A percentile compares a stretch with the other conserved stretches of the same genome.
Evolutionary conservation across 805 yeast species (phyloP).

Genomic region (Wickerhamiella brachini): DNA sequence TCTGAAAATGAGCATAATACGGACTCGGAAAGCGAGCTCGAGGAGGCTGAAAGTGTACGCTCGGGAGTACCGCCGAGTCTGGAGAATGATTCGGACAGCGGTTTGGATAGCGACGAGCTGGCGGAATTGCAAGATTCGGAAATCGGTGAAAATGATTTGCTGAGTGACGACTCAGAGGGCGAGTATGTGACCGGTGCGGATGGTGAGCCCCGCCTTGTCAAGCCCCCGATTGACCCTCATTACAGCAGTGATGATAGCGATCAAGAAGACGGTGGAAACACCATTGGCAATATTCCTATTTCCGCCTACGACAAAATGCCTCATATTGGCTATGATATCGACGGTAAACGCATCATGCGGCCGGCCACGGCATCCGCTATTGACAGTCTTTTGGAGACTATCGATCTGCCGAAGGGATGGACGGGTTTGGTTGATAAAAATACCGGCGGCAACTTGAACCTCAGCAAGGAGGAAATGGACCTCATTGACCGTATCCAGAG

Average conservation of each 20-base stretch:
- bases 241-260: constrained; percentile 93
- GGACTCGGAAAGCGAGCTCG: not conserved
- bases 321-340: constrained; percentile 91
- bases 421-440: constrained; percentile 86
- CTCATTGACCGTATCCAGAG: constrained; percentile 73
- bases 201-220: constrained; percentile 63
- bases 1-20: constrained; percentile 1
- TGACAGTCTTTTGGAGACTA: constrained; percentile 75
- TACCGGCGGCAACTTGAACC: constrained; percentile 74
- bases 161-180: constrained; percentile 26
- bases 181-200: constrained; percentile 37
- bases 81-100: constrained; percentile 4
- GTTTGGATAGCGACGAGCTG: constrained; percentile 15
- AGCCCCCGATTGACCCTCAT: constrained; percentile 87
- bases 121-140: constrained; percentile 24
- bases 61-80: not conserved
- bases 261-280: constrained; percentile 52
- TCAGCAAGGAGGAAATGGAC: constrained; percentile 78
- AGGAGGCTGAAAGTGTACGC: not conserved
- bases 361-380: constrained; percentile 95
- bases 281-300: constrained; percentile 87
- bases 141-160: constrained; percentile 25
- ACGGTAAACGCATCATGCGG: constrained; percentile 96
- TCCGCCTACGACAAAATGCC: constrained; percentile 95
- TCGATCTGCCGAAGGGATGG: constrained; percentile 97